Percentiles rank a stretch among this genome's conserved stretches.
Evolutionary conservation across 2,329 filamentous ascomycete species (phyloP).

Genomic region (Fusarium coffeatum): DNA sequence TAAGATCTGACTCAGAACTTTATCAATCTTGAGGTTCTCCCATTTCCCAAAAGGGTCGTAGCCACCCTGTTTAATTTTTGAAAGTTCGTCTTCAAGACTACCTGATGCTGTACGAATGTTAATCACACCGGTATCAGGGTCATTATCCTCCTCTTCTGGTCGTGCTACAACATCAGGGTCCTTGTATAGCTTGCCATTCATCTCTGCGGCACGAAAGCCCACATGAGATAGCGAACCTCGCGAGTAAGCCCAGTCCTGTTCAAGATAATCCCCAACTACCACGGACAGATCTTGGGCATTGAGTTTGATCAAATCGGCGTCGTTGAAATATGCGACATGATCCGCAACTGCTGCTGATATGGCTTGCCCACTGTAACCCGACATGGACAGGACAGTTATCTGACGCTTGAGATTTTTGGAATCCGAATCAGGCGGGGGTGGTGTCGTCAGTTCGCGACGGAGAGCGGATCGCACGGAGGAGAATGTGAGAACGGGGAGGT

Average conservation of each 20-base stretch:
- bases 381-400: constrained; percentile 53
- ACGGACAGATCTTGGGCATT: constrained; percentile 77
- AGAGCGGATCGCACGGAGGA: constrained; percentile 47
- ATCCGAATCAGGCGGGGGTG: constrained; percentile 48
- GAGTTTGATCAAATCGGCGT: constrained; percentile 75
- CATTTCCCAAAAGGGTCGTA: constrained; percentile 60
- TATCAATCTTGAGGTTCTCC: constrained; percentile 71
- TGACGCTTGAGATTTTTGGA: constrained; percentile 52
- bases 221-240: constrained; percentile 64
- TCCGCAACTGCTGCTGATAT: constrained; percentile 66
- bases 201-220: constrained; percentile 66
- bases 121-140: constrained; percentile 50
- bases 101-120: constrained; percentile 45
- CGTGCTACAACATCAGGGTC: constrained; percentile 54
- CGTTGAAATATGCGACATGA: constrained; percentile 69
- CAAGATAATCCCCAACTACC: constrained; percentile 76
- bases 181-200: constrained; percentile 65
- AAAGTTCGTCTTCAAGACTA: constrained; percentile 58
- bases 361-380: constrained; percentile 54
- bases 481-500: constrained; percentile 51
- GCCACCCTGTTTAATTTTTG: constrained; percentile 55
- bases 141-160: constrained; percentile 51
- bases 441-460: constrained; percentile 46
- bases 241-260: constrained; percentile 65
- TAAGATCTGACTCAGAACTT: constrained; percentile 68